Conservation (phyloP, 1,139 yeast genomes). For the Magnusiomyces suaveolens region DNA sequence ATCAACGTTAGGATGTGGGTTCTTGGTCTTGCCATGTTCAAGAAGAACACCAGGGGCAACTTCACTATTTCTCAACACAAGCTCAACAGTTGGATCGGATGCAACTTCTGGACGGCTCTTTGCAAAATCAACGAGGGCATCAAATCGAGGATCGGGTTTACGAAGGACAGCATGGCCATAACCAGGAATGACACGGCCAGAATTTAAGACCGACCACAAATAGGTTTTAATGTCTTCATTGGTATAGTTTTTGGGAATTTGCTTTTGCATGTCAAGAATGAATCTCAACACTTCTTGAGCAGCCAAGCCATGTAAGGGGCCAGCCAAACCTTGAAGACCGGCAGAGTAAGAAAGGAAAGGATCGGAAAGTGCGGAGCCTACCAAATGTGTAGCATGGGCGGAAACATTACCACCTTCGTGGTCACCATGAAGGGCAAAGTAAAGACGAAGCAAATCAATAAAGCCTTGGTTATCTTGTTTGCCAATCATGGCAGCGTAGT, state of each 20-base stretch:
- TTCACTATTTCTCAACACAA: slow-evolving; percentile 83
- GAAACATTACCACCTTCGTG: slow-evolving; percentile 99
- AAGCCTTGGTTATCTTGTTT: slow-evolving; percentile 71
- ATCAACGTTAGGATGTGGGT: slow-evolving; percentile 99
- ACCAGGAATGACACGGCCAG: slow-evolving; percentile 96
- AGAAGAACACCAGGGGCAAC: slow-evolving; percentile 93
- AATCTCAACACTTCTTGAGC: slow-evolving; percentile 96
- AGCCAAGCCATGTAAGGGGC: slow-evolving; percentile 97
- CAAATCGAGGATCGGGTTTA: slow-evolving; percentile 95
- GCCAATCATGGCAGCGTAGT: slow-evolving; percentile 78
- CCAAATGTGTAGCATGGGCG: slow-evolving; percentile 94
- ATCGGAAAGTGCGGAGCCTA: slow-evolving; percentile 89
- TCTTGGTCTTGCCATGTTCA: slow-evolving; percentile 96
- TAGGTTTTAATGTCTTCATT: slow-evolving; percentile 71
- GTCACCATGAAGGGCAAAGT: slow-evolving; percentile 91
- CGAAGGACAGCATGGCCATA: slow-evolving; percentile 96
- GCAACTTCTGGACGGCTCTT: slow-evolving; percentile 28
- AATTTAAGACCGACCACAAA: slow-evolving; percentile 83
- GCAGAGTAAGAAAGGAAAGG: slow-evolving; percentile 91
- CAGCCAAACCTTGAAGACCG: slow-evolving; percentile 94
- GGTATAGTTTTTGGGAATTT: slow-evolving; percentile 62
- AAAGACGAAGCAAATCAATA: slow-evolving; percentile 83
- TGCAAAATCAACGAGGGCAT: slow-evolving; percentile 95
- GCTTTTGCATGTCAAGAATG: slow-evolving; percentile 72
- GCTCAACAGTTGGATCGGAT: slow-evolving; percentile 49